Evolutionary conservation across 2,329 filamentous ascomycete genomes (phyloP).

Genomic region (Bipolaris bicolor): DNA sequence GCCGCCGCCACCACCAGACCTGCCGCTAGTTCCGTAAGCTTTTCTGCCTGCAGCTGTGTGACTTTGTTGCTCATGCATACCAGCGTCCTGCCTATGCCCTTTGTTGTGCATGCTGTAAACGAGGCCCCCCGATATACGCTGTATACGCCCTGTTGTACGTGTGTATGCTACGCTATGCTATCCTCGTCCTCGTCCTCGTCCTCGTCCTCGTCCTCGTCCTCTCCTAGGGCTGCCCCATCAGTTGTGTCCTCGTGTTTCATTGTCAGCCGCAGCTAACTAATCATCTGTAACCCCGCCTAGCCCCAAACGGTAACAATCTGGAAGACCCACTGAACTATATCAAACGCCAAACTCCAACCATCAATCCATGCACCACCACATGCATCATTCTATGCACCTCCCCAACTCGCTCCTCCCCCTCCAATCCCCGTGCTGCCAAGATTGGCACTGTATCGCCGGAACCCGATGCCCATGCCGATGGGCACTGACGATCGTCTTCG

Average conservation of each 20-base stretch:
- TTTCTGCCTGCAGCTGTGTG: conserved; percentile 1
- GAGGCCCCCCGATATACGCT: not conserved
- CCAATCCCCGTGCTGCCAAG: conserved; percentile 50
- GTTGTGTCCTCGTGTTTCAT: not conserved
- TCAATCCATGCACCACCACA: not conserved
- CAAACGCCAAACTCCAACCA: not conserved
- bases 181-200: too few species aligned
- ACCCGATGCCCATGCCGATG: conserved; percentile 54
- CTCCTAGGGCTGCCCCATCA: not conserved
- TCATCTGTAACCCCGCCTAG: not conserved
- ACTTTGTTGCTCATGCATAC: not conserved
- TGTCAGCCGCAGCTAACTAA: not conserved
- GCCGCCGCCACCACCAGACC: conserved; percentile 6
- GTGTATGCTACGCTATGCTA: not conserved
- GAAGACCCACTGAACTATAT: not conserved
- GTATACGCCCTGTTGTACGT: too few species aligned
- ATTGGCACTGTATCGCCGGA: conserved; percentile 55
- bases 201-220: too few species aligned
- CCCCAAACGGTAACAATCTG: not conserved
- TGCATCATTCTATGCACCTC: conserved; percentile 25
- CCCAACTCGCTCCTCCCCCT: conserved; percentile 43
- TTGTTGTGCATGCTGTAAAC: too few species aligned
- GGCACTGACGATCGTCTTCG: conserved; percentile 52
- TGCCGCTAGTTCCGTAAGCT: not conserved
- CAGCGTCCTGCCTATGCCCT: not conserved